A percentile compares a stretch with the other conserved stretches of the same genome.
These are phyloP conservation scores for Mikania micrantha DNA, from an alignment of 129 eudicot genomes.

Conservation along the genomic window DNA sequence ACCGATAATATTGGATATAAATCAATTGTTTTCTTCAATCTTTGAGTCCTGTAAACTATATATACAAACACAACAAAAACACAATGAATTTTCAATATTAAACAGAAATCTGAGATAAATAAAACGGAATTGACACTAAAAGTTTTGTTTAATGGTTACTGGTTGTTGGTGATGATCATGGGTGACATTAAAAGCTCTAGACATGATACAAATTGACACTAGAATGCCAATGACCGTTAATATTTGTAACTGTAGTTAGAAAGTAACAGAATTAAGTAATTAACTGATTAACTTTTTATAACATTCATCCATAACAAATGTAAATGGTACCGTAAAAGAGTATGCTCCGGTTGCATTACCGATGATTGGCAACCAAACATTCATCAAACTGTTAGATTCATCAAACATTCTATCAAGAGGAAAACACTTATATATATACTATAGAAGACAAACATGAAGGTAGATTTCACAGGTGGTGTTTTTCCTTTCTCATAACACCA, in stretches of 20 bases:
- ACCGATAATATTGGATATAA: background rate
- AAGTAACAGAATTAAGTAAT: constrained; percentile 1
- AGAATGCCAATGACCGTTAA: constrained; percentile 42
- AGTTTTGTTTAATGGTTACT: constrained; percentile 26
- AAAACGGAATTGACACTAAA: background rate
- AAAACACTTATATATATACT: background rate
- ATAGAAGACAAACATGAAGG: constrained; percentile 40
- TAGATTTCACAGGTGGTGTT: constrained; percentile 70
- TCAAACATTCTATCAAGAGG: no score
- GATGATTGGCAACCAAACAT: constrained; percentile 39
- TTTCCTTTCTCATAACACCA: constrained; percentile 88
- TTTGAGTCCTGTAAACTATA: background rate
- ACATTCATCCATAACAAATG: background rate
- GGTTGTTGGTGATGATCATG: constrained; percentile 35
- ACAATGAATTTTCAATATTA: background rate
- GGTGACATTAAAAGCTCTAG: constrained; percentile 39
- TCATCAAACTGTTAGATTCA: background rate
- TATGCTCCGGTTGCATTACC: constrained; percentile 38
- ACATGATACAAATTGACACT: constrained; percentile 41
- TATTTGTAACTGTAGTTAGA: constrained; percentile 40
- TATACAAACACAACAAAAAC: background rate
- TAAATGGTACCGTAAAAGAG: constrained; percentile 39
- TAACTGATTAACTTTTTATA: background rate
- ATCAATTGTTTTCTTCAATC: background rate
- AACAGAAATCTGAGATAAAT: constrained; percentile 1